Evolutionary conservation across 352 stramenopile species (phyloP).

Genomic region (Globisporangium megalacanthum): DNA sequence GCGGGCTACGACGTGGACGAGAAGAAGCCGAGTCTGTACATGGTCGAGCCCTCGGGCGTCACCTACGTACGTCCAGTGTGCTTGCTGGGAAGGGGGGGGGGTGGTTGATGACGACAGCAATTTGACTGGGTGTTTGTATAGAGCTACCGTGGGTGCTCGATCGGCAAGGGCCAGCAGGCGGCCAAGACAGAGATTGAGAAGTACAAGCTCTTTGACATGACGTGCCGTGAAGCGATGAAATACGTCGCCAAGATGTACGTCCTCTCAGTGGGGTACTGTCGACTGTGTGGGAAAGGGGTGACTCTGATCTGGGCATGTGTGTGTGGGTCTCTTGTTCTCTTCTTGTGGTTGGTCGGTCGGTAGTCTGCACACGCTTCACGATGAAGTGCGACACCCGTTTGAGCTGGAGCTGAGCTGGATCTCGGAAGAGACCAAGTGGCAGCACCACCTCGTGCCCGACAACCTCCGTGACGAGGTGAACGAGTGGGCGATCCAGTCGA

Average conservation of each 20-base stretch:
- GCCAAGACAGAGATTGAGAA: slow-evolving; percentile 99
- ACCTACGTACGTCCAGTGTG: slow-evolving; percentile 56
- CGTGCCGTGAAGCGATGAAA: slow-evolving; percentile 95
- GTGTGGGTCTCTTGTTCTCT: not conserved
- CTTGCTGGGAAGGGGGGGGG: too few relatives aligned
- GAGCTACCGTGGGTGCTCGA: slow-evolving; percentile 95
- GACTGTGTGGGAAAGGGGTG: not conserved
- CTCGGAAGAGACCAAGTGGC: slow-evolving; percentile 93
- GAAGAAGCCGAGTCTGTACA: slow-evolving; percentile 87
- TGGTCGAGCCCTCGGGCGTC: slow-evolving; percentile 91
- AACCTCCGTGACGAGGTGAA: slow-evolving; percentile 84
- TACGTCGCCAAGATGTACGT: slow-evolving; percentile 97
- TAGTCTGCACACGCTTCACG: slow-evolving; percentile 94
- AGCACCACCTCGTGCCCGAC: slow-evolving; percentile 93
- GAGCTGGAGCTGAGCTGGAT: slow-evolving; percentile 98
- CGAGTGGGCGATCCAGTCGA: slow-evolving; percentile 79
- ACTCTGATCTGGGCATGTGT: not conserved
- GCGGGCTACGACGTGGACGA: slow-evolving; percentile 93
- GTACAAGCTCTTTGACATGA: slow-evolving; percentile 93
- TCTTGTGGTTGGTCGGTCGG: not conserved
- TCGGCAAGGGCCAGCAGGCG: slow-evolving; percentile 96
- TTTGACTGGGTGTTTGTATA: slow-evolving; percentile 25
- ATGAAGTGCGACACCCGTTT: slow-evolving; percentile 97
- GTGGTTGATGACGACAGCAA: not conserved
- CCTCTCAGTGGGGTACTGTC: not conserved